Evolutionary conservation across 805 yeast genomes (phyloP), one percentile per base, ranked within the genome.

Genomic region (Kazachstania africana): DNA sequence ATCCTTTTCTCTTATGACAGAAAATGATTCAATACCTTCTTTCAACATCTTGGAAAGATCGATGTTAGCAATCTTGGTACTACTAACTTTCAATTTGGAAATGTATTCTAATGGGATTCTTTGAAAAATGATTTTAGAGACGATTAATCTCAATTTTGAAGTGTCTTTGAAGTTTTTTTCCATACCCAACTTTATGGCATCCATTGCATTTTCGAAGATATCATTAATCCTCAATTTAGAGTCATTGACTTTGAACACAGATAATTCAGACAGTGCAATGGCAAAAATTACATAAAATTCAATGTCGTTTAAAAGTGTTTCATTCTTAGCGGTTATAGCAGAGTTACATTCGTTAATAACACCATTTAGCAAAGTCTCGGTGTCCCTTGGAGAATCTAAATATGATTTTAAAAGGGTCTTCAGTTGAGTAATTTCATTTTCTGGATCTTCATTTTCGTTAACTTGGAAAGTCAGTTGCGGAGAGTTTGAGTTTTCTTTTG

Each of bases 271-370:
- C 26, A 81, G 57, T 0, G 94, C 77, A 27, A 73, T 57, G 0
- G 84, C 87, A 54, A 85, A 88, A 19, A 80, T 70, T 4, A 78
- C 61, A 48, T 81, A 78, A 50, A 85, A 81, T 27, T 61, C 63
- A 22, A 69, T 71, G 17, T 68, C 64, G 17, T 32, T 41, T 38
- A 17, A 8, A 15, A 15, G 22, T 12, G 14, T 16, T 8, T 18
- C 24, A n/a, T 8, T 13, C 3, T 21, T 23, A 14, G n/a, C 16
- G 9, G 27, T 29, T 40, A 85, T 62, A 21, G 84, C 52, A 30
- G 93, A 60, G 47, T 88, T 95, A 59, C 94, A 80, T 51, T 88
- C 96, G 45, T 87, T 95, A n/a, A 88, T 69, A 4, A 87, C 67
- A 16, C 95, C 96, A 46, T 85, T 80, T 36, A 80, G 50, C 22